A percentile compares a stretch with the other conserved stretches of the same genome.
phyloP scores from a whole-genome alignment of 768 basidiomycete species.

The Galerina sulciceps region DNA sequence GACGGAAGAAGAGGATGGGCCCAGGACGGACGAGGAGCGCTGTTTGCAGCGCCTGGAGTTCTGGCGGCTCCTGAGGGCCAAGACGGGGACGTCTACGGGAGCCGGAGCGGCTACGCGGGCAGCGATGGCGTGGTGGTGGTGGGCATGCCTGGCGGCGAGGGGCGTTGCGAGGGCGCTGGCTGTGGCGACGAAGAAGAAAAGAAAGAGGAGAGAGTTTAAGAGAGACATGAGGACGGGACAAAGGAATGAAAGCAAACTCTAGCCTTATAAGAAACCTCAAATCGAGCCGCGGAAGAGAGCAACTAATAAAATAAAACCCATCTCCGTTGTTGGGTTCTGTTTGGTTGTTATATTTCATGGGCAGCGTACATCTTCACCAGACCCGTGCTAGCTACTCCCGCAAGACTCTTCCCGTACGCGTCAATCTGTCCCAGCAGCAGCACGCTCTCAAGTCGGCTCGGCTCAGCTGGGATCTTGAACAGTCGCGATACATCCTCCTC shows the following conservation, averaged over 20 bases:
- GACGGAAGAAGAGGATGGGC: slow-evolving; percentile 11
- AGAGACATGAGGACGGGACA: slow-evolving; percentile 39
- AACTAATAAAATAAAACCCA: background rate
- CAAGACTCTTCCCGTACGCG: slow-evolving; percentile 79
- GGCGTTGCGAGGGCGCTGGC: slow-evolving; percentile 43
- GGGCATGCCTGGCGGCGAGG: slow-evolving; percentile 38
- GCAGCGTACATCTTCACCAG: slow-evolving; percentile 89
- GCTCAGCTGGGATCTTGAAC: slow-evolving; percentile 89
- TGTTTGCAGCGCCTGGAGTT: slow-evolving; percentile 39
- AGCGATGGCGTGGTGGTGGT: slow-evolving; percentile 48
- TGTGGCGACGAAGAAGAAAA: slow-evolving; percentile 46
- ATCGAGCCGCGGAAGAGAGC: slow-evolving; percentile 11
- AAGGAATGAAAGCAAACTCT: slow-evolving; percentile 9
- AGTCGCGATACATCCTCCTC: slow-evolving; percentile 84
- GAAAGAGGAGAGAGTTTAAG: slow-evolving; percentile 45
- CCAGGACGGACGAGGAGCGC: slow-evolving; percentile 30
- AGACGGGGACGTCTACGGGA: slow-evolving; percentile 23
- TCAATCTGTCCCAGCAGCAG: slow-evolving; percentile 87
- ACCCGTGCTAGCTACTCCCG: slow-evolving; percentile 60
- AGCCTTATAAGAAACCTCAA: slow-evolving; percentile 18
- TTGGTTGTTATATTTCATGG: slow-evolving; percentile 17
- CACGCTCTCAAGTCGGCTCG: slow-evolving; percentile 87
- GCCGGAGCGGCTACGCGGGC: slow-evolving; percentile 43
- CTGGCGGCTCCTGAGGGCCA: slow-evolving; percentile 32
- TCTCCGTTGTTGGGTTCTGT: slow-evolving; percentile 16